Evolutionary conservation across 345 rosid genomes (phyloP).

Genomic region (Gossypium longicalyx): DNA sequence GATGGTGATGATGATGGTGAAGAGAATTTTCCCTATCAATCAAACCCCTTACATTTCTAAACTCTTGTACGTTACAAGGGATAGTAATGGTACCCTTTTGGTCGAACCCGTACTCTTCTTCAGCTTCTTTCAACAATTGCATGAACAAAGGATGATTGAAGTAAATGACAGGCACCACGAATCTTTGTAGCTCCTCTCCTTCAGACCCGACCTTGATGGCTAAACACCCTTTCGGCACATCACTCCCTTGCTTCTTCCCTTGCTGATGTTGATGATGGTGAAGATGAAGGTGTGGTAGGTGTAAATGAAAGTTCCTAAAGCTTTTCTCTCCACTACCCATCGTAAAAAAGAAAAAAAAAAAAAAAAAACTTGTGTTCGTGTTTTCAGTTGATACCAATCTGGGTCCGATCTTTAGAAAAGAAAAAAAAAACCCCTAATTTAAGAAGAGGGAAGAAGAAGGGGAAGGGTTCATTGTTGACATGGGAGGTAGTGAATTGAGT

Average conservation of each 20-base stretch:
- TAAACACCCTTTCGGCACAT: constrained; percentile 56
- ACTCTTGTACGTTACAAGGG: constrained; percentile 53
- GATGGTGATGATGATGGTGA: constrained; percentile 22
- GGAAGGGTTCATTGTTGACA: constrained; percentile 29
- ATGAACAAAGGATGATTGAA: constrained; percentile 60
- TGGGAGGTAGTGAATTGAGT: constrained; percentile 12
- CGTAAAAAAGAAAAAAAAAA: background rate
- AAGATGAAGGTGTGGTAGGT: constrained; percentile 12
- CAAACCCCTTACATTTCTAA: constrained; percentile 47
- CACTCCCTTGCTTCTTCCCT: constrained; percentile 33
- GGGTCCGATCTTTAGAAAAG: background rate
- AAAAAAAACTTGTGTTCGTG: background rate
- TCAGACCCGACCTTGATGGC: constrained; percentile 52
- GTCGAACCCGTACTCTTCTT: constrained; percentile 57
- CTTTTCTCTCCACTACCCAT: constrained; percentile 46
- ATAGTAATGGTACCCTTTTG: constrained; percentile 59
- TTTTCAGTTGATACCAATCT: no score
- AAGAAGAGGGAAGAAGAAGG: constrained; percentile 24
- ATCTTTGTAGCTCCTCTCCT: constrained; percentile 46
- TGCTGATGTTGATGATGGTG: background rate
- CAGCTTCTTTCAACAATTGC: constrained; percentile 55
- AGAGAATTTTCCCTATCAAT: constrained; percentile 58
- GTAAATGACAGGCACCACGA: constrained; percentile 50
- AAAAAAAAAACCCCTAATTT: background rate
- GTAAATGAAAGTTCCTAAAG: background rate